A percentile compares a stretch with the other conserved stretches of the same genome.
Evolutionary conservation across 164 flowering plant genomes (phyloP).

Genomic region (Warburgia ugandensis): DNA sequence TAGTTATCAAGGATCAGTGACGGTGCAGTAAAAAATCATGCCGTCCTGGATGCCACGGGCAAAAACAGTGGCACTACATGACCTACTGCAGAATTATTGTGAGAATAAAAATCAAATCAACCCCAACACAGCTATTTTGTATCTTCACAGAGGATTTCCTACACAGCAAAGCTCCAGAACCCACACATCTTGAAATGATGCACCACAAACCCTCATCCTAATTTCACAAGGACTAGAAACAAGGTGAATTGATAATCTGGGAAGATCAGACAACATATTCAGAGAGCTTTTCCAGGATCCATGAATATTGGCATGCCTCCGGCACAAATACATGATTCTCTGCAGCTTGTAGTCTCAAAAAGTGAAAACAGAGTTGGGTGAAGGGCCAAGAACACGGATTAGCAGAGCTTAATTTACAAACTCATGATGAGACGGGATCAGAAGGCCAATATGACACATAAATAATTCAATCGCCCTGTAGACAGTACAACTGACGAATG

Average conservation of each 20-base stretch:
- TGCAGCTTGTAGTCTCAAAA: background rate
- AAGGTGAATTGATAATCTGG: slow-evolving; percentile 2
- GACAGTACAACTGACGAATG: slow-evolving; percentile 88
- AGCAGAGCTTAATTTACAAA: slow-evolving; percentile 18
- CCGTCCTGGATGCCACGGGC: too few relatives aligned
- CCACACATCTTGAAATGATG: background rate
- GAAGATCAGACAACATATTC: slow-evolving; percentile 1
- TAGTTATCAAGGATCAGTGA: too few relatives aligned
- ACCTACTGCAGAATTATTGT: too few relatives aligned
- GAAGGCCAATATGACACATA: background rate
- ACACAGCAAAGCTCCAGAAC: too few relatives aligned
- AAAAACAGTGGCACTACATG: too few relatives aligned
- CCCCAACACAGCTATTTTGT: too few relatives aligned
- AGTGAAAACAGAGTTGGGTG: background rate
- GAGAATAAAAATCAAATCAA: too few relatives aligned
- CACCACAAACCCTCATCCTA: background rate
- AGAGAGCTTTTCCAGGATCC: background rate
- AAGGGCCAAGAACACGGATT: background rate
- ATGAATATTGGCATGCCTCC: background rate
- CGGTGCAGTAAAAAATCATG: too few relatives aligned
- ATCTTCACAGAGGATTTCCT: too few relatives aligned
- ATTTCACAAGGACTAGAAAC: slow-evolving; percentile 2
- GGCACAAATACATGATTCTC: slow-evolving; percentile 2
- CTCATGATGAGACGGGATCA: slow-evolving; percentile 7
- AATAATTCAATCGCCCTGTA: slow-evolving; percentile 57